A percentile compares a stretch with the other conserved stretches of the same genome.
Evolutionary conservation across 2,329 filamentous ascomycete species (phyloP).

Genomic region (Hirsutella thompsonii): DNA sequence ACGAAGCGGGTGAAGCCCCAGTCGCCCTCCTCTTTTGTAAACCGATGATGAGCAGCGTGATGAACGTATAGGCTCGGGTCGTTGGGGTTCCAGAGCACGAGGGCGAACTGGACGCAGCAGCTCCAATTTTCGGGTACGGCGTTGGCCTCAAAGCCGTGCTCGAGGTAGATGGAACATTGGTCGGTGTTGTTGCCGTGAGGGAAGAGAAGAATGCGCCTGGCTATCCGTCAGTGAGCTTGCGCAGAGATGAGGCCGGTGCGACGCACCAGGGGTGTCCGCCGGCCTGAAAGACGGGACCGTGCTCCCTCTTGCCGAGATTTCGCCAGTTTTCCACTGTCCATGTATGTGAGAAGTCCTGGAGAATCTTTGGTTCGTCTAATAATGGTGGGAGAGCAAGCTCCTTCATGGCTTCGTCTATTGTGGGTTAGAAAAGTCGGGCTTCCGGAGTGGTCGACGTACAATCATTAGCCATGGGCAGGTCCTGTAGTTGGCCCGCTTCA

Average conservation of each 20-base stretch:
- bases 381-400: constrained; percentile 63
- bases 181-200: constrained; percentile 92
- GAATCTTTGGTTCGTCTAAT: constrained; percentile 62
- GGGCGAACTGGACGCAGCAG: constrained; percentile 87
- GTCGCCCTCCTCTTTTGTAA: constrained; percentile 90
- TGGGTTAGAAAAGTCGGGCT: neutral
- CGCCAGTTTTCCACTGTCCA: constrained; percentile 87
- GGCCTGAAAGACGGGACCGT: constrained; percentile 78
- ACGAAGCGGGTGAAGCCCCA: constrained; percentile 98
- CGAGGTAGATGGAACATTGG: constrained; percentile 87
- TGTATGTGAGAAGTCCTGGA: constrained; percentile 64
- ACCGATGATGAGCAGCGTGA: constrained; percentile 82
- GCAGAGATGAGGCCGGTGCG: neutral
- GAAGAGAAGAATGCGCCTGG: constrained; percentile 86
- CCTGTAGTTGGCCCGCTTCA: constrained; percentile 33
- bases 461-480: constrained; percentile 37
- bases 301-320: constrained; percentile 61
- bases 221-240: neutral
- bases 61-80: constrained; percentile 78
- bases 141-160: constrained; percentile 73
- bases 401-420: constrained; percentile 70
- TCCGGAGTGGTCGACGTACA: constrained; percentile 25
- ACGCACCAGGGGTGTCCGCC: constrained; percentile 76
- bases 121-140: constrained; percentile 86
- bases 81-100: constrained; percentile 89